These are phyloP conservation scores for Cruciata laevipes DNA, from an alignment of 257 asterid genomes.

Conservation along the genomic window DNA sequence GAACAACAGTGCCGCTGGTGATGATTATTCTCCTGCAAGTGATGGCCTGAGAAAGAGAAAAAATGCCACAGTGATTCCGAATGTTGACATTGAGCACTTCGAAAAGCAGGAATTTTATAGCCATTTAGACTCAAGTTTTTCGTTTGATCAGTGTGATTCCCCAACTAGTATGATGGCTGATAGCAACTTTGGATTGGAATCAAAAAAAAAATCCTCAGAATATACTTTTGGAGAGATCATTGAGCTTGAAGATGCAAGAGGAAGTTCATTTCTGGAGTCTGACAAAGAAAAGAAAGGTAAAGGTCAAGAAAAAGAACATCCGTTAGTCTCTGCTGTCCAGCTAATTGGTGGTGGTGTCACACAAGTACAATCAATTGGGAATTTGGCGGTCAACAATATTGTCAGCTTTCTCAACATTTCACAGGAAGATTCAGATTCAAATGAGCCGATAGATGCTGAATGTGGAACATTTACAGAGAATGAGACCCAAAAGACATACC, in stretches of 20 bases:
- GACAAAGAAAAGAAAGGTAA: slow-evolving; percentile 42
- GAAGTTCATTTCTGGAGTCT: slow-evolving; percentile 29
- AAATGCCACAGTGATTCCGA: slow-evolving; percentile 32
- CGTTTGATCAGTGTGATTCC: slow-evolving; percentile 51
- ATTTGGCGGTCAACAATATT: slow-evolving; percentile 86
- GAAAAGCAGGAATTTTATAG: slow-evolving; percentile 51
- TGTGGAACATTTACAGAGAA: slow-evolving; percentile 27
- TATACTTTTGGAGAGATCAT: slow-evolving; percentile 59
- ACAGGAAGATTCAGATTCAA: slow-evolving; percentile 69
- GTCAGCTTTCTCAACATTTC: slow-evolving; percentile 77
- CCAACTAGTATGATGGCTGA: slow-evolving; percentile 46
- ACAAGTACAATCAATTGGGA: slow-evolving; percentile 95
- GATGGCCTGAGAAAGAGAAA: slow-evolving; percentile 74
- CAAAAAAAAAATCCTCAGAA: slow-evolving; percentile 37
- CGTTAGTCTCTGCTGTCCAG: slow-evolving; percentile 86
- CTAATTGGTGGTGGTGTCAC: slow-evolving; percentile 88
- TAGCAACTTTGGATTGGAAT: slow-evolving; percentile 46
- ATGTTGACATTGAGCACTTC: slow-evolving; percentile 30
- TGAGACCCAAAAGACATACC: slow-evolving; percentile 26
- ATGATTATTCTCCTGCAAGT: slow-evolving; percentile 47
- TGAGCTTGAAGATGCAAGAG: slow-evolving; percentile 55
- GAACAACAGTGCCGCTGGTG: slow-evolving; percentile 47
- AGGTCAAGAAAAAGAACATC: slow-evolving; percentile 60
- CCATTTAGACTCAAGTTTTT: slow-evolving; percentile 36
- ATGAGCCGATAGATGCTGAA: slow-evolving; percentile 47